phyloP scores from a whole-genome alignment of 2,329 filamentous ascomycete genomes.

The Fusarium marasasianum region DNA sequence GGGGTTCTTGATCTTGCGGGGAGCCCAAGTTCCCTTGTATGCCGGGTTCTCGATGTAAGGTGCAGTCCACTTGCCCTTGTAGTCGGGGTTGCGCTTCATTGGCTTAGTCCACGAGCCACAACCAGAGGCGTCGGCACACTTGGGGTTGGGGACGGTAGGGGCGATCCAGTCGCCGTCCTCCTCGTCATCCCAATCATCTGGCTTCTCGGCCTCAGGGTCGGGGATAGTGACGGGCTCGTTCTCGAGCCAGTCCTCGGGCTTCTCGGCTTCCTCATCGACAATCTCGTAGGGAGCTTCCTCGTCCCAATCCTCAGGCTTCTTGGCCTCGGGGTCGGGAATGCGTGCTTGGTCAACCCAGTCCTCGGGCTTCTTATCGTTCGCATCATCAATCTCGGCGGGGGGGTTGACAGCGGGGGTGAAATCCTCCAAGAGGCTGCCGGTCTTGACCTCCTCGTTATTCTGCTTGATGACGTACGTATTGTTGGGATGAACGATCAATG shows the following conservation, averaged over 20 bases:
- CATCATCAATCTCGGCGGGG: slow-evolving; percentile 91
- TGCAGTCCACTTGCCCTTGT: slow-evolving; percentile 99
- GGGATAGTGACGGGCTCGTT: slow-evolving; percentile 83
- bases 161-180: slow-evolving; percentile 98
- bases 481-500: slow-evolving; percentile 94
- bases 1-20: slow-evolving; percentile 96
- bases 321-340: slow-evolving; percentile 91
- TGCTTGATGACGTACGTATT: slow-evolving; percentile 94
- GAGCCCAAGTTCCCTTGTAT: slow-evolving; percentile 96
- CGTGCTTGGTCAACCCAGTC: slow-evolving; percentile 95
- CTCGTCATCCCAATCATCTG: slow-evolving; percentile 99
- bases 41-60: slow-evolving; percentile 95
- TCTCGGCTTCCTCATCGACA: slow-evolving; percentile 88
- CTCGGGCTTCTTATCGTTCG: slow-evolving; percentile 91
- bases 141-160: slow-evolving; percentile 92
- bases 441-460: slow-evolving; percentile 88
- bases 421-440: slow-evolving; percentile 91
- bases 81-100: slow-evolving; percentile 91
- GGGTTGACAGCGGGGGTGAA: slow-evolving; percentile 96
- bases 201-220: slow-evolving; percentile 96
- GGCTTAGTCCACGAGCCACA: slow-evolving; percentile 94
- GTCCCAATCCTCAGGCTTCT: slow-evolving; percentile 98
- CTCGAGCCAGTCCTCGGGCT: slow-evolving; percentile 96
- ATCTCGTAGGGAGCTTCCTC: slow-evolving; percentile 98
- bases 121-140: slow-evolving; percentile 91